Base-by-base conservation (phyloP, 176 grass and related monocot genomes). In the Dendrocalamus sinicus region DNA sequence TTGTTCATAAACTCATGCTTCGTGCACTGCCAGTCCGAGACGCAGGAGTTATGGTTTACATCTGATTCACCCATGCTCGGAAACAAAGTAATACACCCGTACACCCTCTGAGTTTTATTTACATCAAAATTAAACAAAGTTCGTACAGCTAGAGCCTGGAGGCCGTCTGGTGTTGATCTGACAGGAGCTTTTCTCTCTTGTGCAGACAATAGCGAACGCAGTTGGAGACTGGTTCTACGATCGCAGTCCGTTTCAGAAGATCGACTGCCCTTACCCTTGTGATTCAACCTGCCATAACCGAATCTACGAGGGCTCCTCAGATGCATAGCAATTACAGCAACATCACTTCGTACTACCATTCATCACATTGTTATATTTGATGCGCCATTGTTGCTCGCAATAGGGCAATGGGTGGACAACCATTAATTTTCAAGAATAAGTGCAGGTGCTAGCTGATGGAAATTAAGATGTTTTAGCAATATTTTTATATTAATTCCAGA, bases 1-100 rank as follows among this genome's bases (percentile, higher is more conserved):
- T 26, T 93, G 89, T 96, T 93, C 79, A 90, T 96, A 79, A 91
- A 96, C 79, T 96, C 94, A 1, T 96, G 94, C 63, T 96, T 70
- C 45, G 88, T 86, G 28, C 94, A 96, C 28, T 93, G 94, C 81
- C 94, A 96, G 35, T 88, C 91, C 8, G 87, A 87, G 83, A 73
- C 24, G 3, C 91, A 96, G 70, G 89, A 91, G 35, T 63, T 61
- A 28, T 96, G 94, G 91, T 44, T 91, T 61, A 39, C 84, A 50
- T 78, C 81, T 11, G 53, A 83, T 28, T 91, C 91, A 44, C 94
- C 94, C 11, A 32, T 19, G 57, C 89, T 96, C 60, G 84, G 83
- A 65, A 86, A 70, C 45, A 96, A 78, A 41, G 94, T 93, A 91
- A 85, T 87, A 22, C 50, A 9, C n/a, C 6, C 48, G 48, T 51